Base-by-base conservation (phyloP, 768 basidiomycete genomes). In the Lyophyllum semitale region DNA sequence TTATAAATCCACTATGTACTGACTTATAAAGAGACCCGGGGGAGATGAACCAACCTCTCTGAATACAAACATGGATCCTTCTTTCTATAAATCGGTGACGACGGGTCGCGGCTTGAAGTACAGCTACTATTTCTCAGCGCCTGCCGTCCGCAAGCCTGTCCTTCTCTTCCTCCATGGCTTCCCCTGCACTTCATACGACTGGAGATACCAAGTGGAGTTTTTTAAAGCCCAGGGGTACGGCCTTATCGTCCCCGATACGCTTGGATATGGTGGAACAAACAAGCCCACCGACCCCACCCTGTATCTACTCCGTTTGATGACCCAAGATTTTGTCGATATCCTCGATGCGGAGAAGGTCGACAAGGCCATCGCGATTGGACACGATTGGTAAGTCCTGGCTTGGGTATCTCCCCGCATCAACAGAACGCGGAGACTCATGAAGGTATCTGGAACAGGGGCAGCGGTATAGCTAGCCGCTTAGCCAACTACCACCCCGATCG, bases 221-320 rank as follows among this genome's bases (percentile, higher is more conserved):
- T 76, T 80, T 63, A 53, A 64, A 29, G 61, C 58, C 8, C 58
- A 64, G 37, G 78, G 78, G 8, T 81, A 79, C 59, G 73, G 77
- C 5, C 55, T 84, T 42, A 64, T 84, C 48, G 77, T 71, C 2
- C 81, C 78, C 2, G 81, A 83, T 59, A 71, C 79, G 70, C 73
- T 83, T 26, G 82, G 82, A 4, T 83, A 79, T 49, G 83, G 81
- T 9, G 74, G 73, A 1, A 81, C 81, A 8, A 71, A 72, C 59
- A 79, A 80, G 54, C 81, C 82, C 1, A 53, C 58, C 0, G 75
- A 79, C 47, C 53, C 65, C 2, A 57, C 57, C 7, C 60, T 65
- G 9, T 84, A 81, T 64, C 52, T 59, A 5, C 29, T 51, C n/a
- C 71, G 63, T 48, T 60, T 68, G 25, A 64, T 82, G 35, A 67